These are phyloP conservation scores for Sporobolomyces roseus DNA, from an alignment of 768 basidiomycete genomes.

Conservation along the genomic window DNA sequence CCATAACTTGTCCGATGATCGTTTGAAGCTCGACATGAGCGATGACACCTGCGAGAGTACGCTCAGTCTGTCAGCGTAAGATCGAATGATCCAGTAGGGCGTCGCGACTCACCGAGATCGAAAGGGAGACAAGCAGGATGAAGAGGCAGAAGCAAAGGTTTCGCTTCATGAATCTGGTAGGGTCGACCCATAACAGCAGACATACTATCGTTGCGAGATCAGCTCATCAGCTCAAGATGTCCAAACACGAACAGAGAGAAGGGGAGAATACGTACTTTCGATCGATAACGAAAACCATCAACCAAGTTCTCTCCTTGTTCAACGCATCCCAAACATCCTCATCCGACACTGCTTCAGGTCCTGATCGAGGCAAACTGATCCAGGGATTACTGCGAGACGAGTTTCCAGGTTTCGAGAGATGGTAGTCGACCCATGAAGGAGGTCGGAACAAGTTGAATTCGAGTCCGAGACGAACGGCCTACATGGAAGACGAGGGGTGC, in stretches of 20 bases:
- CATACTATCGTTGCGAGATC: constrained; percentile 17
- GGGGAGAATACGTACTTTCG: not conserved
- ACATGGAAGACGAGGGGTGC: no score
- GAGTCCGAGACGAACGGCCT: constrained; percentile 70
- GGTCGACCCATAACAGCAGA: constrained; percentile 36
- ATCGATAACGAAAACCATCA: constrained; percentile 51
- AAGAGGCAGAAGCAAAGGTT: constrained; percentile 27
- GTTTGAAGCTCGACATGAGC: constrained; percentile 35
- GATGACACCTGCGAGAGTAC: constrained; percentile 20
- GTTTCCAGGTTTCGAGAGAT: constrained; percentile 27
- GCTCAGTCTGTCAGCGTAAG: not conserved
- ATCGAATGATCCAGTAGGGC: no score
- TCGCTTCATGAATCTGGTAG: constrained; percentile 37
- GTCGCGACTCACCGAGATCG: constrained; percentile 27
- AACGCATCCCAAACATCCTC: constrained; percentile 69
- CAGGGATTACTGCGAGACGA: constrained; percentile 14
- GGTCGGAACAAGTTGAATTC: constrained; percentile 56
- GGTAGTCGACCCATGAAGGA: constrained; percentile 19
- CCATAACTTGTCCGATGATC: constrained; percentile 39
- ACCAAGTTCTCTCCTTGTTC: constrained; percentile 91
- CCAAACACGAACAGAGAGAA: not conserved
- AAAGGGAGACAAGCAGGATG: constrained; percentile 33
- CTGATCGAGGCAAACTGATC: constrained; percentile 79
- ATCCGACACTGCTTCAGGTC: constrained; percentile 65
- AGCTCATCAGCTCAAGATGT: not conserved